A percentile compares a stretch with the other conserved stretches of the same genome.
phyloP scores from a whole-genome alignment of 176 grass and related monocot species.

The Eremochloa ophiuroides region DNA sequence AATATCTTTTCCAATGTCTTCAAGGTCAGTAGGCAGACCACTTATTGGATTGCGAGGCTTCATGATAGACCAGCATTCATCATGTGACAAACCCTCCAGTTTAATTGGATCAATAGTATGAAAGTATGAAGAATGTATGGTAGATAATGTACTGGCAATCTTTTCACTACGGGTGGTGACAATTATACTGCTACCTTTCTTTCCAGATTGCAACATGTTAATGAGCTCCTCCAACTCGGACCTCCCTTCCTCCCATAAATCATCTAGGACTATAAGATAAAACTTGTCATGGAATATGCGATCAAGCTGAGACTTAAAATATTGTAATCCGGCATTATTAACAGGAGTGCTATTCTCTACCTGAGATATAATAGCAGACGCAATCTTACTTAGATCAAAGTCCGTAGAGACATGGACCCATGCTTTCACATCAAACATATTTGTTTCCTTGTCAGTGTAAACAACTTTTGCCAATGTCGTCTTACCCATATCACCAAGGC shows the following conservation, averaged over 20 bases:
- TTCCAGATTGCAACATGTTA: conserved; percentile 23
- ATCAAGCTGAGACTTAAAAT: neutral
- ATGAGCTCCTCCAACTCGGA: conserved; percentile 23
- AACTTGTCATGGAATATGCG: neutral
- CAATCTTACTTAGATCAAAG: conserved; percentile 33
- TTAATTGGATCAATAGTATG: neutral
- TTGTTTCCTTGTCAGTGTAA: conserved; percentile 9
- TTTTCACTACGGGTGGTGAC: conserved; percentile 31
- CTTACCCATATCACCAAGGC: conserved; percentile 44
- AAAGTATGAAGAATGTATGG: neutral
- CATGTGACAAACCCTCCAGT: conserved; percentile 16
- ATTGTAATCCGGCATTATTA: neutral
- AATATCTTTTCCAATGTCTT: conserved; percentile 9
- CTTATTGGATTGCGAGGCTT: neutral
- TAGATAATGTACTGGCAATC: neutral
- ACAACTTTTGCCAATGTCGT: conserved; percentile 38
- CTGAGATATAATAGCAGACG: neutral
- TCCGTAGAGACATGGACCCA: conserved; percentile 31
- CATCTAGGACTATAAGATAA: conserved; percentile 43
- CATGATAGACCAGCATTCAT: conserved; percentile 46
- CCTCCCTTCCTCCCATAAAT: conserved; percentile 33
- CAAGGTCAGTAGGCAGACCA: neutral
- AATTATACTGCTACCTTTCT: conserved; percentile 42
- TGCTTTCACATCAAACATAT: conserved; percentile 26
- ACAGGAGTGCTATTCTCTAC: neutral